Evolutionary conservation across 345 rosid species (phyloP), one percentile per base, ranked within the genome.

Genomic region (Salix udensis): DNA sequence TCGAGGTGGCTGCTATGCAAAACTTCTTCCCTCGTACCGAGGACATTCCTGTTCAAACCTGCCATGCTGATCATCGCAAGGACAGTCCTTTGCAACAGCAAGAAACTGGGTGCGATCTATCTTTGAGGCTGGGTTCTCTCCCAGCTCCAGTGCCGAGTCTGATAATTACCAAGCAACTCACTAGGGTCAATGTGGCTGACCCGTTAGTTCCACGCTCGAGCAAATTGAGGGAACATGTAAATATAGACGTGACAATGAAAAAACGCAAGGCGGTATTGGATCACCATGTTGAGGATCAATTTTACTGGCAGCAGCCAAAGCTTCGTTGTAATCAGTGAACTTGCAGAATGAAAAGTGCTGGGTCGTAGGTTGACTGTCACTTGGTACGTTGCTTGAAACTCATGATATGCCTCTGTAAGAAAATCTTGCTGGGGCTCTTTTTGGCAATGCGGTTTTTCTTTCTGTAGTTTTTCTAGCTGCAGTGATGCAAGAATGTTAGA

Each of bases 101-200:
- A 16, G 83, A 81, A 26, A 81, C 65, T 40, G 82, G 74, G 28
- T 90, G 97, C 78, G 98, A 94, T 82, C 86, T 94, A 7, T 90
- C 98, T 2, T 75, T 94, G 40, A 81, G 96, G 68, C 78, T 94
- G 85, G 98, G 98, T 52, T 91, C 93, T 81, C 79, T 79, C 31
- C 74, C 86, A 13, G 70, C 81, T 39, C 72, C 85, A 39, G 55
- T 72, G 70, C 68, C 44, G 4, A 65, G 58, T 74, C 76, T 46
- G 37, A 72, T 66, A 36, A 80, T 1, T 26, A 1, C 68, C 16
- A 37, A n/a, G 28, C 75, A 71, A 46, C 68, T 5, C 36, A 42
- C 75, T 14, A 52, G 26, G n/a, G 69, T 67, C 75, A 73, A 71
- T 6, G 46, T 9, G 70, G 62, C 67, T 76, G 70, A 31, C 67